These are phyloP conservation scores for Calycina marina DNA, from an alignment of 2,329 filamentous ascomycete genomes.

Conservation along the genomic window DNA sequence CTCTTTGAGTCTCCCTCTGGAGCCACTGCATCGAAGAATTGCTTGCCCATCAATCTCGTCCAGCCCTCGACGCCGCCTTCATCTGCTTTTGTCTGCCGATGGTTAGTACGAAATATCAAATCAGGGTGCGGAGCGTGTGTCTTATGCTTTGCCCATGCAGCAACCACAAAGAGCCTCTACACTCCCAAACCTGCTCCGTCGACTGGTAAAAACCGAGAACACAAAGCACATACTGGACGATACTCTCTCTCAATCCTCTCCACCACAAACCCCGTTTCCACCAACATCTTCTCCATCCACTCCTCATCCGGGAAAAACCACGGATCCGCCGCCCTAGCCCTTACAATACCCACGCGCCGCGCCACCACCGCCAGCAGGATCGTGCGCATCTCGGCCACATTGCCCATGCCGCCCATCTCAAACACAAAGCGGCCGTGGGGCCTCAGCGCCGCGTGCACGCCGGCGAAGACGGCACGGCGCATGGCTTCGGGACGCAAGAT, in stretches of 20 bases:
- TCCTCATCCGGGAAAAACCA: conserved; percentile 60
- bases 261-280: conserved; percentile 25
- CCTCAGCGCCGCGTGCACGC: conserved; percentile 34
- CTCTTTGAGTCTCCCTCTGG: conserved; percentile 27
- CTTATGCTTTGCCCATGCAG: too few relatives aligned
- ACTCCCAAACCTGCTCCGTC: too few relatives aligned
- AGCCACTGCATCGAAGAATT: conserved; percentile 39
- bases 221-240: too few relatives aligned
- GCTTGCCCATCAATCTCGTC: conserved; percentile 47
- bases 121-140: too few relatives aligned
- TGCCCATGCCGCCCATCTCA: conserved; percentile 59
- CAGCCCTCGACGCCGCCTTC: conserved; percentile 49
- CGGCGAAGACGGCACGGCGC: conserved; percentile 36
- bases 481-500: conserved; percentile 33
- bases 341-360: conserved; percentile 34
- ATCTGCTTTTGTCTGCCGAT: conserved; percentile 43
- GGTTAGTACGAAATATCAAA: too few relatives aligned
- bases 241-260: conserved; percentile 47
- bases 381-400: conserved; percentile 46
- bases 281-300: conserved; percentile 33
- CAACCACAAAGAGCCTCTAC: too few relatives aligned
- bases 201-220: too few relatives aligned
- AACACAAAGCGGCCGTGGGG: conserved; percentile 46
- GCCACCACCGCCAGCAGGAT: conserved; percentile 39
- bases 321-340: conserved; percentile 36